Evolutionary conservation across 2,329 filamentous ascomycete genomes (phyloP), one percentile per base, ranked within the genome.

Genomic region (Dryadomyces quercus-mongolicae): DNA sequence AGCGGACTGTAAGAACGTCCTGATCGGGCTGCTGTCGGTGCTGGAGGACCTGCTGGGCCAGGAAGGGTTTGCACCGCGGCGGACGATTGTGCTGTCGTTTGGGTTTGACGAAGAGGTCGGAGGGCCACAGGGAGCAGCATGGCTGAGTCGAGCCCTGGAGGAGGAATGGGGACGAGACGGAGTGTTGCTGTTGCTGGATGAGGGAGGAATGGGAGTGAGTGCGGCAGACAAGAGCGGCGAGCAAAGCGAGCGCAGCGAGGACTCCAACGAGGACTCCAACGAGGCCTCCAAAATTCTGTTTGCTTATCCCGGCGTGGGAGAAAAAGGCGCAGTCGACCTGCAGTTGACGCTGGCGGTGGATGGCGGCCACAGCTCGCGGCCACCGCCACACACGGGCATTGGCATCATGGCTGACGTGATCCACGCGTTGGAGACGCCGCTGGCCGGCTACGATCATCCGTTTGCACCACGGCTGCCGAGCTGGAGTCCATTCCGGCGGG

Each of bases 61-160:
- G 50, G 71, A 73, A 46, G 68, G 67, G 5, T 84, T 77, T 61
- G 57, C 63, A 43, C 80, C 80, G 2, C 69, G 68, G 53, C 70
- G 81, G 8, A 81, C 79, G 0, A 60, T 84, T 6, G 64, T 84
- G 6, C 60, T 84, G 1, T 74, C 77, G 0, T 82, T 82, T 60
- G 81, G 81, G 2, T 83, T 82, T 55, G 81, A 84, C 60, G 80
- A 84, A 63, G 80, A 84, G 62, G 73, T 75, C 34, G 74, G 71
- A 1, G 80, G 77, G 0, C 55, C 54, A 0, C 64, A 73, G 13
- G 79, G 80, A 8, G 79, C 77, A 1, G 62, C 66, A 2, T 62
- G 69, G 21, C 68, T 84, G 6, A 68, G 75, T 0, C 48, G 64
- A 0, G 64, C 66, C 21, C 64, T 84, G 12, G 51, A 74, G 15